phyloP scores from a whole-genome alignment of 2,329 filamentous ascomycete genomes.

The Epichloe bromicola region DNA sequence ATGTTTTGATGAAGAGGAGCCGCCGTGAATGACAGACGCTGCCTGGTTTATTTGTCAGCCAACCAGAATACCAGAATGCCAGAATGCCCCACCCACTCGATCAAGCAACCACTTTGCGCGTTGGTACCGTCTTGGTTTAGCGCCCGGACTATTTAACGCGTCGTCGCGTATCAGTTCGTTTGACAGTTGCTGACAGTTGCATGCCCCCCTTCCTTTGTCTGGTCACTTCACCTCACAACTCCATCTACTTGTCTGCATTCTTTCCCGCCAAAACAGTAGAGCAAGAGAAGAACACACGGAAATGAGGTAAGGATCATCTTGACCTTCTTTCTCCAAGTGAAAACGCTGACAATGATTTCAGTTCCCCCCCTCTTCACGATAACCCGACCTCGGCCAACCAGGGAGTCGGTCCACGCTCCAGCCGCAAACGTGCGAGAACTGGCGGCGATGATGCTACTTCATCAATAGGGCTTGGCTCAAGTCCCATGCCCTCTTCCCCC shows the following conservation, averaged over 20 bases:
- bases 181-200: slow-evolving; percentile 9
- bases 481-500: slow-evolving; percentile 53
- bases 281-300: background rate
- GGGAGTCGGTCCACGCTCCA: slow-evolving; percentile 40
- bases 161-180: slow-evolving; percentile 12
- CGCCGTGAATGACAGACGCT: background rate
- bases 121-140: slow-evolving; percentile 16
- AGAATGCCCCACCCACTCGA: background rate
- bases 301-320: slow-evolving; percentile 13
- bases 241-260: background rate
- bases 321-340: background rate
- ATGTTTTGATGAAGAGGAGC: background rate
- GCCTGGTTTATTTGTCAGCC: slow-evolving; percentile 1
- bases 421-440: slow-evolving; percentile 42
- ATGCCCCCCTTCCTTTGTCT: background rate
- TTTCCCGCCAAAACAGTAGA: background rate
- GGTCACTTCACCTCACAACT: slow-evolving; percentile 7
- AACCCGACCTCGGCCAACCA: slow-evolving; percentile 77
- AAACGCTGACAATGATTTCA: slow-evolving; percentile 21
- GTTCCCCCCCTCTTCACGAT: slow-evolving; percentile 67
- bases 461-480: slow-evolving; percentile 39
- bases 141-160: slow-evolving; percentile 31
- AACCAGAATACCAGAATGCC: background rate
- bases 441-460: slow-evolving; percentile 38
- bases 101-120: slow-evolving; percentile 24